These are phyloP conservation scores for Citrullus mucosospermus DNA, from an alignment of 306 rosid species.

Conservation along the genomic window DNA sequence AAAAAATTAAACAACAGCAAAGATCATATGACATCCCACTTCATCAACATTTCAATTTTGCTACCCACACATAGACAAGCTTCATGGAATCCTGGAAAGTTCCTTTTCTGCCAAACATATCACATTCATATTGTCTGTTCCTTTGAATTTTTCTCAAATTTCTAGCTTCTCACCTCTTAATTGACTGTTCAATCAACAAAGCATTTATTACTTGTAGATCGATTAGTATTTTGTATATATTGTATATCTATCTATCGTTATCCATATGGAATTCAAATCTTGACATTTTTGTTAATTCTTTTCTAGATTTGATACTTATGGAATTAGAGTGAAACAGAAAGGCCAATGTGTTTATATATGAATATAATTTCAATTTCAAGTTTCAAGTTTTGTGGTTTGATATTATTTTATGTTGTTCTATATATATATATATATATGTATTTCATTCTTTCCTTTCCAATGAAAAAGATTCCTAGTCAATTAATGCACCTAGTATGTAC, in stretches of 20 bases:
- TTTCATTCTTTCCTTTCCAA: not conserved
- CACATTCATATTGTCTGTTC: not conserved
- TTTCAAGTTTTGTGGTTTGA: not conserved
- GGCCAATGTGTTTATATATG: not conserved
- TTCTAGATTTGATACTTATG: not conserved
- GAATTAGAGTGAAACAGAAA: not conserved
- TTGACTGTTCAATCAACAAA: too few species aligned
- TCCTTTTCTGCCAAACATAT: not conserved
- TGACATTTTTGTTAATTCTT: not conserved
- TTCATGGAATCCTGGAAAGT: constrained; percentile 7
- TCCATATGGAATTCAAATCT: too few species aligned
- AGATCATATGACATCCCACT: not conserved
- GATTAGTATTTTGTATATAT: too few species aligned
- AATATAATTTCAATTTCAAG: not conserved
- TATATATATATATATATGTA: not conserved
- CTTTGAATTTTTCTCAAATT: not conserved
- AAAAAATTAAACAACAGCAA: not conserved
- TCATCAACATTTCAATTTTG: not conserved
- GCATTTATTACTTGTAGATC: not conserved
- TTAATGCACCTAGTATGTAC: not conserved
- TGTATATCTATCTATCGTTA: too few species aligned
- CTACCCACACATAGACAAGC: not conserved
- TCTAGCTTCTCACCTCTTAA: not conserved
- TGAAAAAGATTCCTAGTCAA: not conserved
- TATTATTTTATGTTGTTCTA: not conserved